Evolutionary conservation across 2,329 filamentous ascomycete species (phyloP), one percentile per base, ranked within the genome.

Genomic region (Ophiostoma himal-ulmi): DNA sequence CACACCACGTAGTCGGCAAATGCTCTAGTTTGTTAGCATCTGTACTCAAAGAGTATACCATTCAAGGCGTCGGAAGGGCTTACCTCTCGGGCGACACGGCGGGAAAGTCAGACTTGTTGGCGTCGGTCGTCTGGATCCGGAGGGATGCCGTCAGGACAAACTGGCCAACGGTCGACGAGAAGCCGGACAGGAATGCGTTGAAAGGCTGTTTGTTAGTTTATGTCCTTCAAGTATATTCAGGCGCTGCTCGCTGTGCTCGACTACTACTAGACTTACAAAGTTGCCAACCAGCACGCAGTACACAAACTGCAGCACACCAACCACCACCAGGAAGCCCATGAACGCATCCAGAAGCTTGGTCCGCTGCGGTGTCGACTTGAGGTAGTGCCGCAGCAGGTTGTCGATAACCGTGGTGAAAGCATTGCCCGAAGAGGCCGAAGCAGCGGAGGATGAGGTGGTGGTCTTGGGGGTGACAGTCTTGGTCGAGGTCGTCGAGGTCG

Each of bases 1-100:
- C 94, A 95, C 76, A 97, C 92, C 72, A 99, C 86, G 78, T 91
- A 99, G 82, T 99, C 95, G 78, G 95, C 94, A 80, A 99, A 99
- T 54, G 95, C 94, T 79, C 93, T 96, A 22, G 26, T 7, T 2
- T 26, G 48, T 54, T 20, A 71, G 48, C 6, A 22, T 20, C 37
- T 39, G 8, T 30, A 8, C 37, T 36, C 5, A 52, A 41, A 2
- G 48, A 8, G 1, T 10, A 13, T 41, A 34, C 52, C 10, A 13
- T 13, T 39, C 37, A 10, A 13, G 1, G 10, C 11, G 4, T 39
- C 11, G 5, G 11, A 37, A n/a, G 6, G 10, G 67, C 82, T 69
- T 84, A 92, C 90, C 92, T 88, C 82, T 96, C 93, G 75, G 91
- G 90, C 70, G 91, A 94, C 73, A 94, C 88, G 68, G 83, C 84